phyloP scores from a whole-genome alignment of 768 basidiomycete species.

The Calocera cornea region DNA sequence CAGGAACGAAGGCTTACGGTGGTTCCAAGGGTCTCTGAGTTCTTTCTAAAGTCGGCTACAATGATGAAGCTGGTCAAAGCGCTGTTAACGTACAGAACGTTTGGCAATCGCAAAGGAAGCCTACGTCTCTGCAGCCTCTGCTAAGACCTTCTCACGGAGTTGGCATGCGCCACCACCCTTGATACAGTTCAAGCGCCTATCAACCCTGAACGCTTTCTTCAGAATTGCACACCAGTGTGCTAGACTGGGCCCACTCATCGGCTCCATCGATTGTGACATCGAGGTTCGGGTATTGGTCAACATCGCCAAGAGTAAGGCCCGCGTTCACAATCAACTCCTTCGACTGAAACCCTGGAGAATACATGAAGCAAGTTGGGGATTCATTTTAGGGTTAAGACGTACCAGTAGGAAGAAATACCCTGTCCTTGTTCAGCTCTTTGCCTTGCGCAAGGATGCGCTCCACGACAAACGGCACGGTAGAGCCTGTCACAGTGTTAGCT shows the following conservation, averaged over 20 bases:
- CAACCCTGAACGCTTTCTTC: conserved; percentile 44
- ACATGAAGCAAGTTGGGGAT: neutral
- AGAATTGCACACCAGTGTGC: neutral
- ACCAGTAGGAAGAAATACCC: conserved; percentile 87
- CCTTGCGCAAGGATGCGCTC: conserved; percentile 87
- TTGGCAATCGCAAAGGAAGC: conserved; percentile 16
- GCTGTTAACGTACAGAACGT: neutral
- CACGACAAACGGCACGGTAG: conserved; percentile 93
- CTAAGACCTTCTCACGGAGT: conserved; percentile 90
- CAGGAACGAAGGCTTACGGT: conserved; percentile 40
- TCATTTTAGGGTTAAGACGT: neutral
- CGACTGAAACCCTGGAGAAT: conserved; percentile 70
- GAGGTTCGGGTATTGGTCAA: conserved; percentile 73
- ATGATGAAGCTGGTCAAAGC: conserved; percentile 51
- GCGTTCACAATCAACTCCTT: conserved; percentile 83
- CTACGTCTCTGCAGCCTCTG: conserved; percentile 85
- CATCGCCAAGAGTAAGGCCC: conserved; percentile 67
- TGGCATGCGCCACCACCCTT: conserved; percentile 98
- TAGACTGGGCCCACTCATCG: conserved; percentile 55
- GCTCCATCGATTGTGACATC: conserved; percentile 98
- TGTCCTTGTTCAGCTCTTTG: conserved; percentile 51
- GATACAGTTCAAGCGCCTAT: conserved; percentile 75
- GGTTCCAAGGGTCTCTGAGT: conserved; percentile 65
- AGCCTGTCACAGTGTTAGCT: conserved; percentile 37
- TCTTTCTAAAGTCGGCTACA: conserved; percentile 94